phyloP scores from a whole-genome alignment of 768 basidiomycete genomes.

The Psilocybe cubensis region DNA sequence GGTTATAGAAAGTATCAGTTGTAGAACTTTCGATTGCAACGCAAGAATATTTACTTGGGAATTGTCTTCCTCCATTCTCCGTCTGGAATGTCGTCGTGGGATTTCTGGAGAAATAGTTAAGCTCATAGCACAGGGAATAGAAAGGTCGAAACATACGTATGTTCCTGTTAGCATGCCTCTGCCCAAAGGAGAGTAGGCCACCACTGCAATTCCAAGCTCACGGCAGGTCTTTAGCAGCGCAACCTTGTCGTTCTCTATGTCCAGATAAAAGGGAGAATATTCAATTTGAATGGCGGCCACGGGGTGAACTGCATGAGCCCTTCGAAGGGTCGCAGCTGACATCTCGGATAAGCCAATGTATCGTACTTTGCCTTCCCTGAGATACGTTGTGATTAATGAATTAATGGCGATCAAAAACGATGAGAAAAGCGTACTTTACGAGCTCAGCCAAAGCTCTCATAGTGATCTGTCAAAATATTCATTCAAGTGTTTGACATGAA shows the following conservation, averaged over 20 bases:
- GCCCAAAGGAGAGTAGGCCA: constrained; percentile 58
- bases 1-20: neutral
- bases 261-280: constrained; percentile 52
- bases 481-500: neutral
- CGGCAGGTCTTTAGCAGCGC: constrained; percentile 44
- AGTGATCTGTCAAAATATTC: constrained; percentile 29
- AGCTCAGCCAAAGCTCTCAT: constrained; percentile 53
- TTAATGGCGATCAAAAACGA: neutral
- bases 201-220: constrained; percentile 51
- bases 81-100: constrained; percentile 39
- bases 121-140: neutral
- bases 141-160: constrained; percentile 12
- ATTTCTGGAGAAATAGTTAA: constrained; percentile 27
- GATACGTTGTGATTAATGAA: neutral
- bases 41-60: neutral
- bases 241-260: constrained; percentile 48
- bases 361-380: constrained; percentile 44
- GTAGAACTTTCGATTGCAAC: neutral
- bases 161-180: constrained; percentile 51
- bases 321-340: constrained; percentile 47
- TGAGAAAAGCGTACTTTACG: constrained; percentile 50
- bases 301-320: constrained; percentile 54
- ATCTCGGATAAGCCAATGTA: constrained; percentile 59
- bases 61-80: constrained; percentile 28
- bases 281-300: constrained; percentile 55